Evolutionary conservation across 371 early-diverging fungal genomes (phyloP).

Genomic region (Dichotomocladium elegans): DNA sequence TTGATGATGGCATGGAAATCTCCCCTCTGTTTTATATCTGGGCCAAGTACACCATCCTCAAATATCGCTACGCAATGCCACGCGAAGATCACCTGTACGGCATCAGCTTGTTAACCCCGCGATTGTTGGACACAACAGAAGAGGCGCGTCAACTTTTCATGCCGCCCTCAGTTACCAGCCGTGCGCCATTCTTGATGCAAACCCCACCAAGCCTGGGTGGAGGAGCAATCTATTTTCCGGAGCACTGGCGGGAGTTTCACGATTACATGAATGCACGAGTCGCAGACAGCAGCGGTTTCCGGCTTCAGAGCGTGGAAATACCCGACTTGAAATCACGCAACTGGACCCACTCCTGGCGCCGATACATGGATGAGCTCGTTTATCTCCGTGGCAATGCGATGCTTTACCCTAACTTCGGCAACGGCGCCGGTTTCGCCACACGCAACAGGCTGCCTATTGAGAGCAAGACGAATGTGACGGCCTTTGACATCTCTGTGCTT

Average conservation of each 20-base stretch:
- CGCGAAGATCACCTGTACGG: slow-evolving; percentile 39
- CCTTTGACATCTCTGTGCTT: slow-evolving; percentile 8
- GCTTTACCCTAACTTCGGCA: slow-evolving; percentile 53
- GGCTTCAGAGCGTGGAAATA: slow-evolving; percentile 38
- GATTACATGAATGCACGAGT: slow-evolving; percentile 54
- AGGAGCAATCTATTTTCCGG: slow-evolving; percentile 64
- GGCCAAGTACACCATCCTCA: slow-evolving; percentile 51
- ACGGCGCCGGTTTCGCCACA: slow-evolving; percentile 50
- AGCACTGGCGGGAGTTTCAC: slow-evolving; percentile 66
- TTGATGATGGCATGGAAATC: slow-evolving; percentile 58
- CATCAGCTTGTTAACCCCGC: slow-evolving; percentile 59
- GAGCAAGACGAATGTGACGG: slow-evolving; percentile 19
- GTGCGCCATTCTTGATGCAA: slow-evolving; percentile 40
- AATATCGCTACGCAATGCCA: slow-evolving; percentile 39
- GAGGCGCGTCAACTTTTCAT: background rate
- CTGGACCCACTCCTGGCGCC: slow-evolving; percentile 62
- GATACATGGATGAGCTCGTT: slow-evolving; percentile 57
- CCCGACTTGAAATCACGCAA: slow-evolving; percentile 43
- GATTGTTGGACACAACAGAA: slow-evolving; percentile 28
- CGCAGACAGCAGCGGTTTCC: slow-evolving; percentile 31
- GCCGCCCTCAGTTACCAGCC: slow-evolving; percentile 5
- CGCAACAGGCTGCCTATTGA: slow-evolving; percentile 36
- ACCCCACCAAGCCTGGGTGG: slow-evolving; percentile 37
- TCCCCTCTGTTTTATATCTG: slow-evolving; percentile 55
- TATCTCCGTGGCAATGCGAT: slow-evolving; percentile 59